phyloP scores from a whole-genome alignment of 108 stramenopile species.

The Aureococcus anophagefferens region DNA sequence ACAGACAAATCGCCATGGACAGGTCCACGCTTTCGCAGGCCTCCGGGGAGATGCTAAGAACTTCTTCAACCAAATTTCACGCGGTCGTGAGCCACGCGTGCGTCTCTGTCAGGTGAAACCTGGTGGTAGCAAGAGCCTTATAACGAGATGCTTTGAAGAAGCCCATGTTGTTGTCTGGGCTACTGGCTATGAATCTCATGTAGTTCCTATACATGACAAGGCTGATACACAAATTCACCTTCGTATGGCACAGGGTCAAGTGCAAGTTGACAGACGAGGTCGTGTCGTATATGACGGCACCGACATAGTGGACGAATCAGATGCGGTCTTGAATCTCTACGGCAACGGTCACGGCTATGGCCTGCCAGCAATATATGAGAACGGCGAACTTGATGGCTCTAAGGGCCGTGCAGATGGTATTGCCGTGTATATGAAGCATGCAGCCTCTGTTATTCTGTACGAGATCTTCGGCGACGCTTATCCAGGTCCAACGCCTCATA shows the following conservation, averaged over 20 bases:
- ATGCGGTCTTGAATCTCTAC: not conserved
- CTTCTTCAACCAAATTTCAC: not conserved
- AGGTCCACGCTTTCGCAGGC: conserved; percentile 4
- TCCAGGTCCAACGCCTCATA: too few species aligned
- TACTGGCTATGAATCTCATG: not conserved
- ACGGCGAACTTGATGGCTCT: not conserved
- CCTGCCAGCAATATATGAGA: not conserved
- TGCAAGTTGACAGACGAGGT: not conserved
- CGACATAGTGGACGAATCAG: not conserved
- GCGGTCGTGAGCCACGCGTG: not conserved
- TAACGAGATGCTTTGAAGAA: not conserved
- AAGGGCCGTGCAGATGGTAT: conserved; percentile 1
- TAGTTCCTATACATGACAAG: too few species aligned
- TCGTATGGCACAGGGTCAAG: not conserved
- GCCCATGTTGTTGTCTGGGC: not conserved
- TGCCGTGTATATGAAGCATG: conserved; percentile 1
- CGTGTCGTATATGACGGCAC: not conserved
- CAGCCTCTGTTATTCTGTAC: not conserved
- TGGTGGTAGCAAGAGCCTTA: not conserved
- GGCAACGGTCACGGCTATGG: conserved; percentile 2
- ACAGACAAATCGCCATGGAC: not conserved
- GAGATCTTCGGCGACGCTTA: not conserved
- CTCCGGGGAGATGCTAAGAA: conserved; percentile 14
- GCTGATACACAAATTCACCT: too few species aligned
- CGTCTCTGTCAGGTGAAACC: too few species aligned